Evolutionary conservation across 768 basidiomycete genomes (phyloP).

Genomic region (Lactifluus subvellereus): DNA sequence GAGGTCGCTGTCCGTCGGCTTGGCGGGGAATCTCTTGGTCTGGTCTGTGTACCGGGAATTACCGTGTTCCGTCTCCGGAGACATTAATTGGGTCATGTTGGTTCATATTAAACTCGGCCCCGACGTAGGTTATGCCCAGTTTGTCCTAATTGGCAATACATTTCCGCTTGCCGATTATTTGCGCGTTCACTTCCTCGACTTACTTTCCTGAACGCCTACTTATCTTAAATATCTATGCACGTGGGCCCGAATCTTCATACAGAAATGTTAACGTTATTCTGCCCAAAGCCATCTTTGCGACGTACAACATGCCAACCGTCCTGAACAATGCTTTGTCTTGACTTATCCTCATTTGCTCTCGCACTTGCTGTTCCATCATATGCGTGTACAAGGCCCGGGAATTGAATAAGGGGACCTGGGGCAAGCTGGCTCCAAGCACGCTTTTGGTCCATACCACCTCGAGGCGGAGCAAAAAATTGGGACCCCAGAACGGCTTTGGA

Average conservation of each 20-base stretch:
- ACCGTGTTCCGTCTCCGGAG: too few relatives aligned
- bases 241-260: neutral
- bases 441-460: neutral
- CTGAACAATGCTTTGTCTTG: neutral
- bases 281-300: constrained; percentile 23
- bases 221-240: constrained; percentile 28
- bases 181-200: constrained; percentile 33
- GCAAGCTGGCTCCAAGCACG: neutral
- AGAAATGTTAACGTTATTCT: neutral
- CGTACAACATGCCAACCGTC: neutral
- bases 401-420: too few relatives aligned
- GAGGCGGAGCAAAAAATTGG: neutral
- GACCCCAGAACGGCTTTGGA: neutral
- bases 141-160: constrained; percentile 28
- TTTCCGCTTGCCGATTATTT: constrained; percentile 38
- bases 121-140: constrained; percentile 11
- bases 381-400: neutral
- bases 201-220: constrained; percentile 43
- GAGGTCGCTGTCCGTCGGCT: neutral
- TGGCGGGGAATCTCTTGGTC: neutral
- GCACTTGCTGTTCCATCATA: constrained; percentile 22
- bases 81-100: too few relatives aligned
- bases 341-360: neutral
- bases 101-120: neutral
- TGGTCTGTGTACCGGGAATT: neutral